Conservation (phyloP, 1,139 yeast species). For the Diutina neorugosa region DNA sequence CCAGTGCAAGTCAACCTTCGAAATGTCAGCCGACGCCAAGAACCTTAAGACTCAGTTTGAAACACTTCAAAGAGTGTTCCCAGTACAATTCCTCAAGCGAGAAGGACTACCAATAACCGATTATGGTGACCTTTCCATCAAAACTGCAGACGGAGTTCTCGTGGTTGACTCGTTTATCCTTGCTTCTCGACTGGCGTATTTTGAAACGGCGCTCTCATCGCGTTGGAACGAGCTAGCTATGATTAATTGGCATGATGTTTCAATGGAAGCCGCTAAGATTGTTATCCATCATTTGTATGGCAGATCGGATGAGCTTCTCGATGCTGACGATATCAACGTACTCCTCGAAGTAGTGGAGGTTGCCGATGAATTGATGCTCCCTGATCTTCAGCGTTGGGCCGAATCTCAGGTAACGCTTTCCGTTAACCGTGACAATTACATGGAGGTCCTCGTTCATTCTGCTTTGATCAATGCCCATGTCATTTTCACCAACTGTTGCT, state of each 20-base stretch:
- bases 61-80: conserved; percentile 3
- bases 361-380: conserved; percentile 53
- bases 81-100: conserved; percentile 5
- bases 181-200: conserved; percentile 46
- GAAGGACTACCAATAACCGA: conserved; percentile 2
- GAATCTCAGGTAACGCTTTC: conserved; percentile 52
- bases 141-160: conserved; percentile 28
- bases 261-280: not conserved
- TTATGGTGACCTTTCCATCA: conserved; percentile 13
- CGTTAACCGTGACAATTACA: conserved; percentile 50
- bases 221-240: conserved; percentile 34
- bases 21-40: not conserved
- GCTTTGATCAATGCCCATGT: conserved; percentile 38
- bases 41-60: not conserved
- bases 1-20: conserved; percentile 7
- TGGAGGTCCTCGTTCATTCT: conserved; percentile 43
- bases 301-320: not conserved
- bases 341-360: conserved; percentile 49
- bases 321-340: conserved; percentile 35
- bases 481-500: conserved; percentile 47
- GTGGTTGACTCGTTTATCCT: conserved; percentile 41
- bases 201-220: conserved; percentile 44
- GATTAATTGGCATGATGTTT: not conserved
- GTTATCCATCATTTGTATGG: not conserved
- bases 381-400: conserved; percentile 46